Percentiles rank a stretch among this genome's conserved stretches.
phyloP scores from a whole-genome alignment of 306 rosid genomes.

The Gastrolobium villosum region DNA sequence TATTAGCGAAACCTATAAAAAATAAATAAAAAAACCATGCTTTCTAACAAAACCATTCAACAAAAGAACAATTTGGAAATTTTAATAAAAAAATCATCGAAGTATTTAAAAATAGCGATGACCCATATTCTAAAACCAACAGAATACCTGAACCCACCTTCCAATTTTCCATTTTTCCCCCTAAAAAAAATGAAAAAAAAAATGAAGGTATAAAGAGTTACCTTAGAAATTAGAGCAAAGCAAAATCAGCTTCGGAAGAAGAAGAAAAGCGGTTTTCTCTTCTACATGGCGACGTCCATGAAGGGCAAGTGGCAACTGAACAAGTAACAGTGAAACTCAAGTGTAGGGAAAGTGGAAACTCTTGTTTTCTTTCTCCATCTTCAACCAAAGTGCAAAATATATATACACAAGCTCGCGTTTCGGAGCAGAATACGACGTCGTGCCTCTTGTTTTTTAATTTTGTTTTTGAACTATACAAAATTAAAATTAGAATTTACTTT shows the following conservation, averaged over 20 bases:
- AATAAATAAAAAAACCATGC: background rate
- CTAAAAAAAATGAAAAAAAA: background rate
- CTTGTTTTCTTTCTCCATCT: background rate
- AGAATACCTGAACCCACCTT: constrained; percentile 39
- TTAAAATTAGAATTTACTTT: too few relatives aligned
- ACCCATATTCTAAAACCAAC: constrained; percentile 37
- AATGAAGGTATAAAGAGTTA: constrained; percentile 30
- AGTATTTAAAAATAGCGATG: background rate
- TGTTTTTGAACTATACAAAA: too few relatives aligned
- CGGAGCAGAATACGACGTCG: too few relatives aligned
- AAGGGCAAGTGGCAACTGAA: constrained; percentile 8
- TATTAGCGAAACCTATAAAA: background rate
- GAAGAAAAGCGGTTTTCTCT: constrained; percentile 15
- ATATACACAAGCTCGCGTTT: too few relatives aligned
- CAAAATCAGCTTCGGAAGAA: constrained; percentile 27
- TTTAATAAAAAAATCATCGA: background rate
- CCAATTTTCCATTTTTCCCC: constrained; percentile 23
- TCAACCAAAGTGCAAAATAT: background rate
- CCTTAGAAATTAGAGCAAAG: constrained; percentile 46
- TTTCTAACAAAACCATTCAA: constrained; percentile 16
- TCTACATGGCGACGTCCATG: constrained; percentile 39
- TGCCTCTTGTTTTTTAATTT: too few relatives aligned
- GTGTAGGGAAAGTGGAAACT: constrained; percentile 26
- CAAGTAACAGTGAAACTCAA: constrained; percentile 28
- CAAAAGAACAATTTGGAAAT: background rate